phyloP scores from a whole-genome alignment of 176 grass and related monocot species.

The Oryza rufipogon region DNA sequence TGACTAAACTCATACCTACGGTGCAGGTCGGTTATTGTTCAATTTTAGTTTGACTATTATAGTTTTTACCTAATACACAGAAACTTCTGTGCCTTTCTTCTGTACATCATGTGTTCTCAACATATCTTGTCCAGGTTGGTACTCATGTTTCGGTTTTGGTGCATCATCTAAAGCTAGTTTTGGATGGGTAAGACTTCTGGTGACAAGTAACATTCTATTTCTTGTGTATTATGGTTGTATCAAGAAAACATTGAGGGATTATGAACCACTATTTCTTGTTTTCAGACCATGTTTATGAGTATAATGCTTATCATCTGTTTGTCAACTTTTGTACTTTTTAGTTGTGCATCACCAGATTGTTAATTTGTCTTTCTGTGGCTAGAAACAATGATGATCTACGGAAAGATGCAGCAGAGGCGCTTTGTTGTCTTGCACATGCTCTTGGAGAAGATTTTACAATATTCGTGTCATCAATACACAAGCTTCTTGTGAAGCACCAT shows the following conservation, averaged over 20 bases:
- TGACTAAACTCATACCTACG: slow-evolving; percentile 92
- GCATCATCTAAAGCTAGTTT: slow-evolving; percentile 93
- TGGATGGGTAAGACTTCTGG: slow-evolving; percentile 88
- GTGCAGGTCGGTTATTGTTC: slow-evolving; percentile 84
- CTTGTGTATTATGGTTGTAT: background rate
- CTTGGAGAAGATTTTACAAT: slow-evolving; percentile 93
- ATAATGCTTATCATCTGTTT: background rate
- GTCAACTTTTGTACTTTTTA: slow-evolving; percentile 1
- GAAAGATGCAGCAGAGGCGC: slow-evolving; percentile 90
- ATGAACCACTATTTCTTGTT: background rate
- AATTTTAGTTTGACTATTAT: slow-evolving; percentile 28
- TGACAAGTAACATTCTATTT: slow-evolving; percentile 27
- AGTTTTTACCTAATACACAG: slow-evolving; percentile 27
- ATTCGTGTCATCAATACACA: slow-evolving; percentile 82
- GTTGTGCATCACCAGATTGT: slow-evolving; percentile 22
- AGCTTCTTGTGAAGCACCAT: slow-evolving; percentile 93
- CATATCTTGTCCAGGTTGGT: slow-evolving; percentile 67
- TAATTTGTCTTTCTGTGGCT: slow-evolving; percentile 35
- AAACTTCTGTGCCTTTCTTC: slow-evolving; percentile 35
- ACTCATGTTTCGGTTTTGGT: slow-evolving; percentile 96
- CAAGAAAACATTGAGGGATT: background rate
- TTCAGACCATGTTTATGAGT: slow-evolving; percentile 16
- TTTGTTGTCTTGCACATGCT: slow-evolving; percentile 92
- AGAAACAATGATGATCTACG: slow-evolving; percentile 92
- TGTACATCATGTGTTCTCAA: slow-evolving; percentile 9